These are phyloP conservation scores for Tolypocladium ovalisporum DNA, from an alignment of 2,329 filamentous ascomycete genomes.

Conservation along the genomic window DNA sequence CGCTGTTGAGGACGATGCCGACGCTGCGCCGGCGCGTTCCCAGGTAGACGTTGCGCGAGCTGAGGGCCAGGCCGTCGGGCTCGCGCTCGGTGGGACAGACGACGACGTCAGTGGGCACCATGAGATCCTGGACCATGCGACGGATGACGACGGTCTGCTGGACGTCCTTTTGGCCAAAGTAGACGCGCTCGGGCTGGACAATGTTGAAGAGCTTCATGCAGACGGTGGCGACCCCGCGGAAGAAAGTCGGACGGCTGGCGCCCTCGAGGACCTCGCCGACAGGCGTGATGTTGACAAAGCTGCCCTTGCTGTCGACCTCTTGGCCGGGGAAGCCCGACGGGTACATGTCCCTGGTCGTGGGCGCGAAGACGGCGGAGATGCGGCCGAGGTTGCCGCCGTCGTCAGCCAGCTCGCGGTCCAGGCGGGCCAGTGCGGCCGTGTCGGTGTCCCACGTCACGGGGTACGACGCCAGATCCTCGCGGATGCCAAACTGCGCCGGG, in stretches of 20 bases:
- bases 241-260: constrained; percentile 80
- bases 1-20: constrained; percentile 60
- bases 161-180: constrained; percentile 96
- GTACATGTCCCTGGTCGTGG: constrained; percentile 76
- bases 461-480: constrained; percentile 82
- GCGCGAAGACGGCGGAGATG: constrained; percentile 77
- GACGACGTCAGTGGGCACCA: constrained; percentile 63
- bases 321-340: constrained; percentile 65
- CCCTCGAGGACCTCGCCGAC: constrained; percentile 76
- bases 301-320: constrained; percentile 66
- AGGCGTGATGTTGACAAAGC: constrained; percentile 85
- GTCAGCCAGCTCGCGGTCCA: constrained; percentile 65
- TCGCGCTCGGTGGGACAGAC: constrained; percentile 70
- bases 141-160: constrained; percentile 90
- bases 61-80: constrained; percentile 74
- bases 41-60: constrained; percentile 88
- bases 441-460: constrained; percentile 83
- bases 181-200: constrained; percentile 55
- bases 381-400: constrained; percentile 51
- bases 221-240: constrained; percentile 89
- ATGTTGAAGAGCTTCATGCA: constrained; percentile 65
- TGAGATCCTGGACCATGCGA: constrained; percentile 79
- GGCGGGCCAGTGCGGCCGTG: constrained; percentile 48
- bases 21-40: constrained; percentile 61
- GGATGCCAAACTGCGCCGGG: constrained; percentile 85